A percentile compares a stretch with the other conserved stretches of the same genome.
Evolutionary conservation across 2,329 filamentous ascomycete genomes (phyloP).

Genomic region (Trichophyton benhamiae): DNA sequence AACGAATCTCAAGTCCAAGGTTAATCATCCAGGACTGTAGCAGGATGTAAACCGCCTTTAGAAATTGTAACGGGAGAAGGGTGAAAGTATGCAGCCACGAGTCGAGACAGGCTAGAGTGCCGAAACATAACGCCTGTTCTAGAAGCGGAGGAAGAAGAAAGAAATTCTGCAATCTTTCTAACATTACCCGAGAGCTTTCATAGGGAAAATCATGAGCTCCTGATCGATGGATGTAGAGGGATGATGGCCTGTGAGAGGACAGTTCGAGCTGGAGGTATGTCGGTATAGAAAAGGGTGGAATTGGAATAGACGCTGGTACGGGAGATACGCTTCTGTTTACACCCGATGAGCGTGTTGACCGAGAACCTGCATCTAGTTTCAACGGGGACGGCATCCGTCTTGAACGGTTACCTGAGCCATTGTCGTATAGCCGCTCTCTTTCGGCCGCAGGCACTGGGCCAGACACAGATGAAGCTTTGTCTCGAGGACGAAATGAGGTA

Average conservation of each 20-base stretch:
- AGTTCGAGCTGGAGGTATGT: slow-evolving; percentile 56
- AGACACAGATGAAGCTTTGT: slow-evolving; percentile 19
- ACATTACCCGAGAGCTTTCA: slow-evolving; percentile 83
- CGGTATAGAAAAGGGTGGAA: slow-evolving; percentile 51
- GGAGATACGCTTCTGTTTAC: slow-evolving; percentile 25
- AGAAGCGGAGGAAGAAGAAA: slow-evolving; percentile 68
- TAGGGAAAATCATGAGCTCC: slow-evolving; percentile 56
- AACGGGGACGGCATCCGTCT: slow-evolving; percentile 12
- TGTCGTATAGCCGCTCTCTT: slow-evolving; percentile 22
- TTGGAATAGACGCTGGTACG: slow-evolving; percentile 43
- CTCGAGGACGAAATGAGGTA: slow-evolving; percentile 21
- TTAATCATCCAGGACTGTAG: slow-evolving; percentile 66
- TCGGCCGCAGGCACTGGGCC: slow-evolving; percentile 22
- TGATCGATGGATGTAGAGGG: slow-evolving; percentile 51
- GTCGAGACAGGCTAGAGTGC: slow-evolving; percentile 80
- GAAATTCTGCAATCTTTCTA: slow-evolving; percentile 84
- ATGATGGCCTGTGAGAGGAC: slow-evolving; percentile 47
- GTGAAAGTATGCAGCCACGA: slow-evolving; percentile 96
- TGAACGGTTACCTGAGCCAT: slow-evolving; percentile 24
- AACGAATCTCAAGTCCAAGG: slow-evolving; percentile 57
- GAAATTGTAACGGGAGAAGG: slow-evolving; percentile 78
- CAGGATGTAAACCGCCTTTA: slow-evolving; percentile 66
- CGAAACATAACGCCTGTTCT: slow-evolving; percentile 77
- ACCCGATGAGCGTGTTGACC: not conserved
- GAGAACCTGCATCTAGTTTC: not conserved